Evolutionary conservation across 257 asterid genomes (phyloP).

Genomic region (Paulownia fortunei): DNA sequence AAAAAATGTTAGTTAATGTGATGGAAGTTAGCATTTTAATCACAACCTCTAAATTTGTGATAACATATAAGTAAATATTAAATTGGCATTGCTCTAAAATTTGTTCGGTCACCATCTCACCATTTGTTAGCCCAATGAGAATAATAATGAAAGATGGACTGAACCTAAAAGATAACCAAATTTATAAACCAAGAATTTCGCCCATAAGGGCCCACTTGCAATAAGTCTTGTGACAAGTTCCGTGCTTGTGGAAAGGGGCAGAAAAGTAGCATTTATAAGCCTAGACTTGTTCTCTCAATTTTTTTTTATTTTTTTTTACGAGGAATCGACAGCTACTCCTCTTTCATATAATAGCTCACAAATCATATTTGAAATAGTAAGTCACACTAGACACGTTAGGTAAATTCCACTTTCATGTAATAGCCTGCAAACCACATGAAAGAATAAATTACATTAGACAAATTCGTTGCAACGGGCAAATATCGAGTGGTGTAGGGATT

Average conservation of each 20-base stretch:
- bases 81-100: not conserved
- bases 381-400: too few relatives aligned
- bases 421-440: too few relatives aligned
- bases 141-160: not conserved
- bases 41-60: not conserved
- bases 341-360: too few relatives aligned
- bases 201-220: too few relatives aligned
- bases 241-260: not conserved
- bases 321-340: too few relatives aligned
- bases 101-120: not conserved
- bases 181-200: not conserved
- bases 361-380: too few relatives aligned
- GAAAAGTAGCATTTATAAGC: not conserved
- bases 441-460: too few relatives aligned
- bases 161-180: not conserved
- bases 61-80: too few relatives aligned
- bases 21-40: not conserved
- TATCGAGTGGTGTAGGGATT: too few relatives aligned
- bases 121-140: constrained; percentile 2
- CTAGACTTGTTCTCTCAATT: not conserved
- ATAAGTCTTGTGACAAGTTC: not conserved
- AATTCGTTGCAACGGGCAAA: too few relatives aligned
- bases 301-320: too few relatives aligned
- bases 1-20: not conserved
- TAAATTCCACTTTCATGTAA: too few relatives aligned